Evolutionary conservation across 2,329 filamentous ascomycete genomes (phyloP), one percentile per base, ranked within the genome.

Genomic region (Emmonsia crescens): DNA sequence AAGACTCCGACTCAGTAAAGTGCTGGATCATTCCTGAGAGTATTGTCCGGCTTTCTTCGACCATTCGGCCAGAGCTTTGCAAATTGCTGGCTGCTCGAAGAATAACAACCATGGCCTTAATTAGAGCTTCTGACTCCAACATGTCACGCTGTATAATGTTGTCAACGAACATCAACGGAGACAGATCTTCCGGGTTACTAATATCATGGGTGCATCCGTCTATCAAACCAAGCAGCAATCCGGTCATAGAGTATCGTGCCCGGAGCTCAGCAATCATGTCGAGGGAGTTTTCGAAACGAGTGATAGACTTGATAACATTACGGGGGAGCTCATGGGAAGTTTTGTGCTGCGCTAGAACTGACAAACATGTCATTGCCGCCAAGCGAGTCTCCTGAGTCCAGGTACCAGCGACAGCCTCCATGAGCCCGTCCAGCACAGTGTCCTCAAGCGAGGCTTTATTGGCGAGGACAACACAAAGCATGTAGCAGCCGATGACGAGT

Each of bases 401-500:
- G 9, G 89, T 89, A 33, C 82, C 77, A 9, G 89, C 87, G 40
- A 96, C 84, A 65, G 92, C 90, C 69, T 96, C 89, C 91, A 97
- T 96, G 69, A 99, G 82, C 1, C 87, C 86, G 60, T 89, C 86
- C n/a, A 97, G 79, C 1, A 92, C 84, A 61, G 83, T 83, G 68
- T 97, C 91, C 55, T 89, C 85, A 16, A 97, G 80, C 56, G 84
- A 82, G 0, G 88, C 86, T 74, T 96, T 96, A 57, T 89, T 86
- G 6, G 90, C 91, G 64, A 97, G 82, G 57, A 97, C 85, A 6
- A 91, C 85, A 61, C 92, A 83, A 24, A 96, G 85, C 88, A 96
- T 96, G 73, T 96, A 97, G 62, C 89, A 92, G 19, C 89, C 91
- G 63, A 95, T 83, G 66, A 92, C 89, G 49, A 96, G 79, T 64